These are phyloP conservation scores for Cystobasidium ongulense DNA, from an alignment of 768 basidiomycete genomes.

Conservation along the genomic window DNA sequence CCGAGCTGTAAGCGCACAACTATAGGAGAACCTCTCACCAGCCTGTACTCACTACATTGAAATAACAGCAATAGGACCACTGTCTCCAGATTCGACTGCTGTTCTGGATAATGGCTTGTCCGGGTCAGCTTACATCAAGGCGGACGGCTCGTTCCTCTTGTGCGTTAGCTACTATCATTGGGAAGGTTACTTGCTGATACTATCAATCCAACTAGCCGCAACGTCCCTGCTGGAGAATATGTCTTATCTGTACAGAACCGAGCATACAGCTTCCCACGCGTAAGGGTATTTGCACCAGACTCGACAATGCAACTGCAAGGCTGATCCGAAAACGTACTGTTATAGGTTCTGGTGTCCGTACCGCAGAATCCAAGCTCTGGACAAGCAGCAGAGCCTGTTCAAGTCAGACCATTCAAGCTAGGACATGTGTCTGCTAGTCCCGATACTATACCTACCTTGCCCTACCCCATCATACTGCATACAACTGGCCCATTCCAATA, in stretches of 20 bases:
- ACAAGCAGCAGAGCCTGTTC: slow-evolving; percentile 12
- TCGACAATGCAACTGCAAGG: neutral
- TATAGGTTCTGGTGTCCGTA: neutral
- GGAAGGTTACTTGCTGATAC: neutral
- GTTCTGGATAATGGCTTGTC: slow-evolving; percentile 10
- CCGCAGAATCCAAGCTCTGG: neutral
- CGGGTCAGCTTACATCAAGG: slow-evolving; percentile 2
- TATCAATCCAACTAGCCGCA: neutral
- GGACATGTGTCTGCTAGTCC: slow-evolving; percentile 11
- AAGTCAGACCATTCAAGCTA: slow-evolving; percentile 16
- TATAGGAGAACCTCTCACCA: no score
- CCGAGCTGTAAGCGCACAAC: neutral
- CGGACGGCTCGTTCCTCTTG: slow-evolving; percentile 23
- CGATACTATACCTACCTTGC: neutral
- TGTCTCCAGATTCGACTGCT: slow-evolving; percentile 6
- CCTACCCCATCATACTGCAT: slow-evolving; percentile 13
- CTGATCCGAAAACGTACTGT: neutral
- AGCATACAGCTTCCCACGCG: slow-evolving; percentile 13
- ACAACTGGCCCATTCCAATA: neutral
- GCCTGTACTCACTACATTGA: neutral
- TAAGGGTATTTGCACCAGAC: neutral
- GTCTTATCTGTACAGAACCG: slow-evolving; percentile 7
- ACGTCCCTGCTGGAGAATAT: slow-evolving; percentile 19
- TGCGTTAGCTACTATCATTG: neutral
- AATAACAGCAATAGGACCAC: neutral